These are phyloP conservation scores for Mortierella sp. DNA, from an alignment of 371 early-diverging fungal species.

Conservation along the genomic window DNA sequence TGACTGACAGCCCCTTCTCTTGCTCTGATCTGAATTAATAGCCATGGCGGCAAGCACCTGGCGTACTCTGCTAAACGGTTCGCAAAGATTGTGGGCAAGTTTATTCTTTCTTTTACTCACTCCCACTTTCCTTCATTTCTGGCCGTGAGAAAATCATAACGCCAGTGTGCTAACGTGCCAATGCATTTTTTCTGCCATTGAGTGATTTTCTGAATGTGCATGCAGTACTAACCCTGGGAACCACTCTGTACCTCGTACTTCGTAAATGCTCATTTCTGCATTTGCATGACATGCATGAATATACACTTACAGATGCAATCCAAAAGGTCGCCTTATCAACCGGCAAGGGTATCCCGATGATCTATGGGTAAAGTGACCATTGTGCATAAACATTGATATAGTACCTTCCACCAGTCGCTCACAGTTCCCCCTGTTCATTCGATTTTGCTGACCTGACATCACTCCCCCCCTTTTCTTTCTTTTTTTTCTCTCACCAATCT, in stretches of 20 bases:
- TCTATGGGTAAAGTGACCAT: constrained; percentile 54
- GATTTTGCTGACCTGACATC: neutral
- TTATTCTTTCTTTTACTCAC: neutral
- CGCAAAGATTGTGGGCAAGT: constrained; percentile 58
- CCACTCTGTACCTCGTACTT: neutral
- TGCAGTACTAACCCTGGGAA: neutral
- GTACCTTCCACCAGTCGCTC: neutral
- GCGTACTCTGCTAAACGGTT: constrained; percentile 62
- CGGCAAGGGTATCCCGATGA: constrained; percentile 61
- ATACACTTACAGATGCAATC: constrained; percentile 34
- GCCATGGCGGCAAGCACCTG: constrained; percentile 60
- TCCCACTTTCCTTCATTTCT: neutral
- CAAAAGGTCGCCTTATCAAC: constrained; percentile 59
- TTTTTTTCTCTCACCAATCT: neutral
- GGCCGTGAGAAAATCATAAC: neutral
- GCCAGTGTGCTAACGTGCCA: neutral
- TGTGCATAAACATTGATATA: no score
- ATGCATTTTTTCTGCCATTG: neutral
- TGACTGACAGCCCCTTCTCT: neutral
- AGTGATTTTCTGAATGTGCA: neutral
- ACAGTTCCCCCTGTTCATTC: no score
- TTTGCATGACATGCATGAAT: neutral
- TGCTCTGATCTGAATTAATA: constrained; percentile 3
- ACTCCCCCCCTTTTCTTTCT: no score
- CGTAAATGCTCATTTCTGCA: neutral